A percentile compares a stretch with the other conserved stretches of the same genome.
Conservation (phyloP, 768 basidiomycete genomes). For the Russula sp. region DNA sequence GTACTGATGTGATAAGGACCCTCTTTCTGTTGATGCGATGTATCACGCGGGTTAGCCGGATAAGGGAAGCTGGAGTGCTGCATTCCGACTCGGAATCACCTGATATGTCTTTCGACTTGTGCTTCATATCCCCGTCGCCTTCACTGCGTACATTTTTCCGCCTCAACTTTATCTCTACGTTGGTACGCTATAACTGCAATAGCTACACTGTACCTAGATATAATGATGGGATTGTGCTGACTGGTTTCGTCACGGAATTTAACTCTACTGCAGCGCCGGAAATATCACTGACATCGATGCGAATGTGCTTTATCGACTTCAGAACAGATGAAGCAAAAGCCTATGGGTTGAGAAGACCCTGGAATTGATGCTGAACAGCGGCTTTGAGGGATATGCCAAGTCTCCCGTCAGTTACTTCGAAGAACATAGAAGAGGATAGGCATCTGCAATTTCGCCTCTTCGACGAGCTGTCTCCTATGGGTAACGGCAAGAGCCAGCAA, state of each 20-base stretch:
- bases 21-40: no score
- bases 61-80: no score
- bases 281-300: conserved; percentile 5
- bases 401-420: neutral
- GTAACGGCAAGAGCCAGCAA: neutral
- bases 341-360: neutral
- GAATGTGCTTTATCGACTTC: conserved; percentile 1
- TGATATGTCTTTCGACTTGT: no score
- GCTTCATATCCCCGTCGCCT: no score
- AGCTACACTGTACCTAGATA: no score
- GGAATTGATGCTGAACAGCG: neutral
- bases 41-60: no score
- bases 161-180: no score
- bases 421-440: conserved; percentile 6
- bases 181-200: no score
- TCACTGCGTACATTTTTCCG: no score
- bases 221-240: neutral
- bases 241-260: conserved; percentile 8
- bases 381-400: conserved; percentile 8
- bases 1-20: no score
- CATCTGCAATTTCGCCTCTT: neutral
- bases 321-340: neutral
- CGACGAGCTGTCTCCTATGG: conserved; percentile 1
- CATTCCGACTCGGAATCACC: no score
- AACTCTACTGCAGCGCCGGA: neutral